Percentiles rank a stretch among this genome's conserved stretches.
phyloP scores from a whole-genome alignment of 2,329 filamentous ascomycete genomes.

The Colletotrichum tropicale region DNA sequence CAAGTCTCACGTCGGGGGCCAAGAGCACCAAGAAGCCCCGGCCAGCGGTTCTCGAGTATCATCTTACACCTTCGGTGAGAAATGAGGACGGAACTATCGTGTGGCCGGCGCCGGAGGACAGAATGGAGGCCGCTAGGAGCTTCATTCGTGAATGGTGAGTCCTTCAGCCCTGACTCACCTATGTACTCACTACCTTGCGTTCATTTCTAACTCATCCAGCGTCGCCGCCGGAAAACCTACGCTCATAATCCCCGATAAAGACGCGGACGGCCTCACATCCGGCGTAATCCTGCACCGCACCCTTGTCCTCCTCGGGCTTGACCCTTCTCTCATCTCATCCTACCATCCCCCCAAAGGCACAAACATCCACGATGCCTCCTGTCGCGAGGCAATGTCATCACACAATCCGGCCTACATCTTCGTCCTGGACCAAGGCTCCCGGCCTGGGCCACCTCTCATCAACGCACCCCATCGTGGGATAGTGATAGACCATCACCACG shows the following conservation, averaged over 20 bases:
- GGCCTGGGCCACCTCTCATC: conserved; percentile 53
- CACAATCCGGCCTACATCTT: conserved; percentile 40
- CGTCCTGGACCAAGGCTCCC: conserved; percentile 42
- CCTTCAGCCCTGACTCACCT: conserved; percentile 28
- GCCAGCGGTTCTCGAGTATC: conserved; percentile 45
- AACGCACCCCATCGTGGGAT: conserved; percentile 54
- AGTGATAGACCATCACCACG: conserved; percentile 70
- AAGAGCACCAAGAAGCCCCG: neutral
- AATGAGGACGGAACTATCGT: conserved; percentile 52
- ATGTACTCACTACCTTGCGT: neutral
- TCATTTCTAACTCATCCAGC: conserved; percentile 37
- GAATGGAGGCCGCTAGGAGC: conserved; percentile 58
- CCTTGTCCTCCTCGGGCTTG: conserved; percentile 61
- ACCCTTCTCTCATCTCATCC: conserved; percentile 54
- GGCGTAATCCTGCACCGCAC: conserved; percentile 68
- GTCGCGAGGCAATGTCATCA: conserved; percentile 57
- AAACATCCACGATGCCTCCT: conserved; percentile 59
- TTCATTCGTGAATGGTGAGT: conserved; percentile 64
- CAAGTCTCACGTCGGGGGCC: neutral
- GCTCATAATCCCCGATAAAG: conserved; percentile 71
- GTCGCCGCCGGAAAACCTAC: conserved; percentile 53
- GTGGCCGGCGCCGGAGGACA: conserved; percentile 64
- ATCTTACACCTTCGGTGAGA: conserved; percentile 41
- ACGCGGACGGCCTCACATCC: conserved; percentile 69
- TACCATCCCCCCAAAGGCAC: conserved; percentile 65